Percentiles rank a stretch among this genome's conserved stretches.
Evolutionary conservation across 2,329 filamentous ascomycete genomes (phyloP).

Genomic region (Sclerotinia minor): DNA sequence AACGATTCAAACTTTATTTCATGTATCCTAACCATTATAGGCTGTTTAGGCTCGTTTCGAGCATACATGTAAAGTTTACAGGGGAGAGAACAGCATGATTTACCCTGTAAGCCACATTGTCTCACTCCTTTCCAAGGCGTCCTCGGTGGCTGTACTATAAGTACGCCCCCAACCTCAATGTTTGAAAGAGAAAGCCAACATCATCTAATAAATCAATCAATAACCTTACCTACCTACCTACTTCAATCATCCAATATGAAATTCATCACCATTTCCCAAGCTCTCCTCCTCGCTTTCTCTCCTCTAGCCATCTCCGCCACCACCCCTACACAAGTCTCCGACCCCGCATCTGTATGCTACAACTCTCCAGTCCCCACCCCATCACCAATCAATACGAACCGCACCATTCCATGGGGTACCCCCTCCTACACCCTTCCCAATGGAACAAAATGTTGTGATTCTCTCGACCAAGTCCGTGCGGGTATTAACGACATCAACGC

Average conservation of each 20-base stretch:
- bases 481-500: constrained; percentile 28
- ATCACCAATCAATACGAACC: background rate
- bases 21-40: no score
- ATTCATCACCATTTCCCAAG: background rate
- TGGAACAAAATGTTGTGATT: constrained; percentile 28
- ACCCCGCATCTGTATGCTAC: constrained; percentile 27
- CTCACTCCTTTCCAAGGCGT: no score
- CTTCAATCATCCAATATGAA: background rate
- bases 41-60: no score
- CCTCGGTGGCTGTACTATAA: no score
- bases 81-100: no score
- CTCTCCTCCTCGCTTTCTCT: background rate
- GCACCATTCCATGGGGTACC: constrained; percentile 28
- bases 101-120: no score
- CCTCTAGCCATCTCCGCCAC: background rate
- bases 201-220: no score
- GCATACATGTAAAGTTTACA: no score
- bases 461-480: constrained; percentile 27
- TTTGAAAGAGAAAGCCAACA: no score
- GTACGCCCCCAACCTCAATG: no score
- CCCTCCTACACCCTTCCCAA: constrained; percentile 26
- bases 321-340: background rate
- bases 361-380: constrained; percentile 13
- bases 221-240: no score
- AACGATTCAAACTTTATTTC: no score